A percentile compares a stretch with the other conserved stretches of the same genome.
Evolutionary conservation across 768 basidiomycete genomes (phyloP).

Genomic region (Lactarius hatsudake): DNA sequence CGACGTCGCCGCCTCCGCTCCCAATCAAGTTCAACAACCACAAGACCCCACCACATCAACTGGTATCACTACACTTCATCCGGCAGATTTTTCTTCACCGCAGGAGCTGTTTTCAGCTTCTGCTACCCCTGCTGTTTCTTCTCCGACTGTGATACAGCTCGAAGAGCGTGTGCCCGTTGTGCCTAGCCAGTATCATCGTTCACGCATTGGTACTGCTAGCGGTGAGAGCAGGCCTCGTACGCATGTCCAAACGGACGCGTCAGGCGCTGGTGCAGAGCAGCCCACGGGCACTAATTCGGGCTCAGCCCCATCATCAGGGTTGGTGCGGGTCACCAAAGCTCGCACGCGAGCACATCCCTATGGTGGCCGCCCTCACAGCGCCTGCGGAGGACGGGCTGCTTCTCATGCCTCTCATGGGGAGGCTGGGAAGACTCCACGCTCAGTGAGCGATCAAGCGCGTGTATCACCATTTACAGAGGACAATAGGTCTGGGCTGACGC

Average conservation of each 20-base stretch:
- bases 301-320: slow-evolving; percentile 18
- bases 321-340: slow-evolving; percentile 17
- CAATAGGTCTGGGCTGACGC: slow-evolving; percentile 18
- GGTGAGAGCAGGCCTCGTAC: slow-evolving; percentile 24
- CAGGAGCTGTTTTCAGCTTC: slow-evolving; percentile 22
- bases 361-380: slow-evolving; percentile 25
- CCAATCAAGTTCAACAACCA: slow-evolving; percentile 19
- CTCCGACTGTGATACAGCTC: slow-evolving; percentile 26
- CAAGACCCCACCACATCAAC: slow-evolving; percentile 16
- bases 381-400: slow-evolving; percentile 6
- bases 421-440: slow-evolving; percentile 5
- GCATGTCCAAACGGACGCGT: slow-evolving; percentile 21
- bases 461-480: slow-evolving; percentile 15
- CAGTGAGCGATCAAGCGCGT: slow-evolving; percentile 23
- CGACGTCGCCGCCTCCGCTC: slow-evolving; percentile 19
- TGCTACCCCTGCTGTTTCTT: slow-evolving; percentile 11
- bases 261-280: slow-evolving; percentile 18
- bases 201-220: slow-evolving; percentile 18
- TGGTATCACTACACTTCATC: slow-evolving; percentile 18
- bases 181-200: slow-evolving; percentile 26
- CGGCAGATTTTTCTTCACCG: slow-evolving; percentile 22
- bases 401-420: slow-evolving; percentile 4
- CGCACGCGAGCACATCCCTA: slow-evolving; percentile 27
- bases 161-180: slow-evolving; percentile 28
- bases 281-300: slow-evolving; percentile 9